Conservation (phyloP, 169 alveolate genomes). For the Cryptosporidium canis region DNA sequence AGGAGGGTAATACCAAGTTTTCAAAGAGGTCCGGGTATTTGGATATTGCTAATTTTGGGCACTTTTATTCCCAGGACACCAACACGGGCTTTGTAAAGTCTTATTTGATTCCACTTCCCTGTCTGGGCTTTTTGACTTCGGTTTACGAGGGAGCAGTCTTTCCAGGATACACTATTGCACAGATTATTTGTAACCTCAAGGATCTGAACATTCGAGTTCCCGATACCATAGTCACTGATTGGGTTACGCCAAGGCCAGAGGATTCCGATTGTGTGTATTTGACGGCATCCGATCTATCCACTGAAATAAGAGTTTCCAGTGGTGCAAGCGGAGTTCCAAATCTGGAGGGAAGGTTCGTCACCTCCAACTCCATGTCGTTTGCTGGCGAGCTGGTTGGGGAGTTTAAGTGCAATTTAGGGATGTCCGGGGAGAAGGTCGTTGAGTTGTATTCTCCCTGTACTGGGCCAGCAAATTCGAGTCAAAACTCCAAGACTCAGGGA, state of each 20-base stretch:
- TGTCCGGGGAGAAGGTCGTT: not conserved
- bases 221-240: not conserved
- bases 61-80: not conserved
- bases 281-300: not conserved
- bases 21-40: not conserved
- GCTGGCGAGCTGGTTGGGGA: slow-evolving; percentile 9
- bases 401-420: not conserved
- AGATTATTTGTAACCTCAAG: slow-evolving; percentile 3
- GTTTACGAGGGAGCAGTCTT: not conserved
- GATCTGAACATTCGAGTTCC: not conserved
- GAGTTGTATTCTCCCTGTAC: slow-evolving; percentile 12
- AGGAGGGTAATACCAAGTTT: not conserved
- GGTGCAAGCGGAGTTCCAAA: not conserved
- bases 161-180: not conserved
- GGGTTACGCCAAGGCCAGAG: not conserved
- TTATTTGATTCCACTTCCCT: slow-evolving; percentile 4
- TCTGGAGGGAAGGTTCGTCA: not conserved
- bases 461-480: not conserved
- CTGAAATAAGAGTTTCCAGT: not conserved
- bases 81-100: not conserved
- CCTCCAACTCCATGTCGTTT: not conserved
- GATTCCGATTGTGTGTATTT: not conserved
- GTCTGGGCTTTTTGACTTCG: slow-evolving; percentile 1
- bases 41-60: not conserved
- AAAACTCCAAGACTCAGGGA: not conserved